A percentile compares a stretch with the other conserved stretches of the same genome.
These are phyloP conservation scores for Syzygium aromaticum DNA, from an alignment of 345 rosid genomes.

Conservation along the genomic window DNA sequence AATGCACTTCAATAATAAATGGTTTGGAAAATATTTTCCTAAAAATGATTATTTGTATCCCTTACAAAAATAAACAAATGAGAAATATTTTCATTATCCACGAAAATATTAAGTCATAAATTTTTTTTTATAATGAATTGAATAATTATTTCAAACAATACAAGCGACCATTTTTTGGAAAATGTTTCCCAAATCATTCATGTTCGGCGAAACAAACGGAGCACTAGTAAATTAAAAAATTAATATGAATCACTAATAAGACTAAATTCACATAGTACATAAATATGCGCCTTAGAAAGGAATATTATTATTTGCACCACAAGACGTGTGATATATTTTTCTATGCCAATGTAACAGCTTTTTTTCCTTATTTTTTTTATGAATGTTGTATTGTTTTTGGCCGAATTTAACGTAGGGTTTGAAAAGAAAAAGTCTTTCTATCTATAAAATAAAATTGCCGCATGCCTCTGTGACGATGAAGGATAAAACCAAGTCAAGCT, in stretches of 20 bases:
- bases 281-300: not conserved
- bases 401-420: not conserved
- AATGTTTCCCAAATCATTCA: too few species aligned
- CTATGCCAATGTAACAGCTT: not conserved
- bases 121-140: too few species aligned
- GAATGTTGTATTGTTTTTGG: not conserved
- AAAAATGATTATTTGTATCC: too few species aligned
- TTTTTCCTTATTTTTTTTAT: not conserved
- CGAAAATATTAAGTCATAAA: too few species aligned
- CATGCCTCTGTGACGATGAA: not conserved
- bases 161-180: too few species aligned
- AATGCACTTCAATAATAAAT: not conserved
- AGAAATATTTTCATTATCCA: too few species aligned
- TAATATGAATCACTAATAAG: not conserved
- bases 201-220: too few species aligned
- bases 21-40: too few species aligned
- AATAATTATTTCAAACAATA: too few species aligned
- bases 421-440: not conserved
- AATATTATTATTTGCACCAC: not conserved
- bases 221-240: not conserved
- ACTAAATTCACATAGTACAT: not conserved
- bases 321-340: not conserved
- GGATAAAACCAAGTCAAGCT: not conserved
- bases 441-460: not conserved
- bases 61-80: too few species aligned